Evolutionary conservation across 140 eudicot species (phyloP), one percentile per base, ranked within the genome.

Genomic region (Flaveria floridana): DNA sequence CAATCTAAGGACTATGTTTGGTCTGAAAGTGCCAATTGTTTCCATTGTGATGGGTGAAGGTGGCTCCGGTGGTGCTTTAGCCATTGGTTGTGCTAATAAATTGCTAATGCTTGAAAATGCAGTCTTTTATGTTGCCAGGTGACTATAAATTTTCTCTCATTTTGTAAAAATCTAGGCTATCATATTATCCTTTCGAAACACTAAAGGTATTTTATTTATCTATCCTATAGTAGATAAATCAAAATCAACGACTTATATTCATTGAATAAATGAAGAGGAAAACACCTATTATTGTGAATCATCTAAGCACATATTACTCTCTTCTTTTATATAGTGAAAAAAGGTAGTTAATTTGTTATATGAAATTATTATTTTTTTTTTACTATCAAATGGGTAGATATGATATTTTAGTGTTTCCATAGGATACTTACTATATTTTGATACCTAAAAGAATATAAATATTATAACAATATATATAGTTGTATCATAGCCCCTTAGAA

Each of bases 21-120:
- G 98, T 58, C 82, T 93, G 73, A 86, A 93, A 80, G 98, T 93
- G 41, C 98, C 98, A 16, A 84, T 93, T 18, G 39, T 93, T 28
- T 89, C 98, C 44, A 87, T 93, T 74, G 96, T 93, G 55, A 90
- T 93, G 0, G 98, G 98, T 72, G 98, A 93, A 90, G 98, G 96
- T 65, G 96, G 98, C 15, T 93, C 98, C 58, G 97, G 98, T 63
- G 98, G 98, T 81, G 98, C 94, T 80, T 83, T 86, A 79, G 97
- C 98, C 78, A 89, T 93, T 78, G 97, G 89, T 55, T 87, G 95
- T 85, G 96, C 89, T 46, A 93, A 93, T 81, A 93, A 86, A 75
- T 61, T 93, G 81, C 78, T 93, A 69, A 87, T 90, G 93, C 98
- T 93, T 80, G 98, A 93, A 78, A 90, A 93, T 85, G 85, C 97